Percentiles rank a stretch among this genome's conserved stretches.
phyloP scores from a whole-genome alignment of 169 alveolate species.

The Cyclospora cayetanensis region DNA sequence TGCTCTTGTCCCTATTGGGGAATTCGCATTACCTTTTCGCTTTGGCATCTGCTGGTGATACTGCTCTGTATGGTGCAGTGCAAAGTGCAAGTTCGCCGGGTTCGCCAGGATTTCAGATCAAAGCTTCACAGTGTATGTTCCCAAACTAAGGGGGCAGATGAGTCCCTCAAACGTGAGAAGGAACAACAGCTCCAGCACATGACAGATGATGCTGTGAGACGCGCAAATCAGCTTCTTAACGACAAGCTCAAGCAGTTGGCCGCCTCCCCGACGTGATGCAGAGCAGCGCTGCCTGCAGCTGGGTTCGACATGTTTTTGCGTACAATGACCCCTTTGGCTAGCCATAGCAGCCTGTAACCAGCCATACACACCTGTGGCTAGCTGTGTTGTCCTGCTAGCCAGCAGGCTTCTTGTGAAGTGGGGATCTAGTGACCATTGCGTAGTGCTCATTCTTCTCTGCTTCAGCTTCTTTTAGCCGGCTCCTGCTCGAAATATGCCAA shows the following conservation, averaged over 20 bases:
- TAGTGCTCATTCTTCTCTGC: too few species aligned
- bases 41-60: not conserved
- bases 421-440: too few species aligned
- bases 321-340: too few species aligned
- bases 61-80: conserved; percentile 32
- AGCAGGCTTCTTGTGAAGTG: too few species aligned
- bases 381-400: too few species aligned
- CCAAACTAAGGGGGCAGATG: not conserved
- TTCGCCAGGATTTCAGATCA: conserved; percentile 30
- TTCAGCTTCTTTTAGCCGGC: too few species aligned
- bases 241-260: conserved; percentile 52
- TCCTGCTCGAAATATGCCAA: too few species aligned
- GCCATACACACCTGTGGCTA: not conserved
- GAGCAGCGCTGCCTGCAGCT: too few species aligned
- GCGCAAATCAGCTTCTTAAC: not conserved
- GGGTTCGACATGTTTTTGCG: too few species aligned
- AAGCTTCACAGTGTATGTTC: not conserved
- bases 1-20: too few species aligned
- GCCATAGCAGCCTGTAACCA: not conserved
- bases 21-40: too few species aligned
- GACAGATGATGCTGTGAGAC: conserved; percentile 28
- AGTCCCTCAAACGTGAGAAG: not conserved
- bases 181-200: conserved; percentile 51
- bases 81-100: conserved; percentile 49
- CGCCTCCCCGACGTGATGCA: not conserved